Evolutionary conservation across 352 stramenopile genomes (phyloP).

Genomic region (Phytophthora pini): DNA sequence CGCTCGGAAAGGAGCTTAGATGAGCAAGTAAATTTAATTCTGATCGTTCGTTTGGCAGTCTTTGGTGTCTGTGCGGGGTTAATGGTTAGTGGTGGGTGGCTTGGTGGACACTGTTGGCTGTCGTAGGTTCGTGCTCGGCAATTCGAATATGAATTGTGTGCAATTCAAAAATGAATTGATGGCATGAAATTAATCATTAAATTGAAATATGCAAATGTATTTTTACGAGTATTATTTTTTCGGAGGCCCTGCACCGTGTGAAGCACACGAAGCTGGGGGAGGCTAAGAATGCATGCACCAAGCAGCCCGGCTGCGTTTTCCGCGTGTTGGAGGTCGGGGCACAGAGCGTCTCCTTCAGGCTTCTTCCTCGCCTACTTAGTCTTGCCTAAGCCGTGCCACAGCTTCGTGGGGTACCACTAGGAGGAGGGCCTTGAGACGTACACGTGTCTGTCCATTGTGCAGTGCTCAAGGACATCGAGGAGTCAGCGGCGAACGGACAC

Average conservation of each 20-base stretch:
- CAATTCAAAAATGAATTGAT: conserved; percentile 5
- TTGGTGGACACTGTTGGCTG: too few species aligned
- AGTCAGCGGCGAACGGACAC: too few species aligned
- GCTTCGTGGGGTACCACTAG: too few species aligned
- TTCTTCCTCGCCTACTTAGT: too few species aligned
- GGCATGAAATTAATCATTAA: background rate
- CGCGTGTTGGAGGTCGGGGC: too few species aligned
- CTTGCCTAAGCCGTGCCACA: too few species aligned
- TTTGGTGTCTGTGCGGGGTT: background rate
- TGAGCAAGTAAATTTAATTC: conserved; percentile 1
- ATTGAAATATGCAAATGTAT: background rate
- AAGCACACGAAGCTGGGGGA: background rate
- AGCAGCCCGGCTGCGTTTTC: too few species aligned
- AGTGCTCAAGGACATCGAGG: too few species aligned
- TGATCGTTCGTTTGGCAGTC: background rate
- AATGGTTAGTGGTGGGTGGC: background rate
- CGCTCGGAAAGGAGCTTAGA: background rate
- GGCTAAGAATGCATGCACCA: too few species aligned
- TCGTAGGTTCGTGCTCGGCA: background rate
- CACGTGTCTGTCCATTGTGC: too few species aligned
- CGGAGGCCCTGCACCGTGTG: background rate
- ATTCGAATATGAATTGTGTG: background rate
- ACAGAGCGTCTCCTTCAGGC: too few species aligned
- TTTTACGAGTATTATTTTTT: background rate
- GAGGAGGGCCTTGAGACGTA: too few species aligned